phyloP scores from a whole-genome alignment of 345 rosid genomes.

The Lumnitzera littorea region DNA sequence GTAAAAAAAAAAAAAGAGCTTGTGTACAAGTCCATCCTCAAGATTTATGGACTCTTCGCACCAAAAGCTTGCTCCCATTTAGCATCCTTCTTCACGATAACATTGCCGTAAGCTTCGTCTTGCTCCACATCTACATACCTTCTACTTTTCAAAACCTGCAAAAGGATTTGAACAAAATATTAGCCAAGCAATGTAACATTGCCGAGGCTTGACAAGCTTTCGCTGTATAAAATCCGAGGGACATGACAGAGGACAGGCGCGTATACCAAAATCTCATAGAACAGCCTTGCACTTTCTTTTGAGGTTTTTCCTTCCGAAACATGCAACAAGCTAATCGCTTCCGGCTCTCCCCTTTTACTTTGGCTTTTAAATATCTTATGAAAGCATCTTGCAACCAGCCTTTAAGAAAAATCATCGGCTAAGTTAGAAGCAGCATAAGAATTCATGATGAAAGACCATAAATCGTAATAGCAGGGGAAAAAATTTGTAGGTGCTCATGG shows the following conservation, averaged over 20 bases:
- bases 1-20: no score
- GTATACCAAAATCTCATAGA: conserved; percentile 83
- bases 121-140: conserved; percentile 60
- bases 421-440: background rate
- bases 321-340: conserved; percentile 37
- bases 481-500: background rate
- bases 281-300: conserved; percentile 59
- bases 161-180: background rate
- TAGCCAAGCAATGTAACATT: background rate
- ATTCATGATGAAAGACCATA: no score
- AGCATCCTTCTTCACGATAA: conserved; percentile 30
- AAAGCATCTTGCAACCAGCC: conserved; percentile 47
- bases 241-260: background rate
- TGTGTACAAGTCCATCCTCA: no score
- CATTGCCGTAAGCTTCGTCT: conserved; percentile 44
- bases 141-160: conserved; percentile 64
- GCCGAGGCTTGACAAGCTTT: background rate
- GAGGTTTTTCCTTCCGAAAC: conserved; percentile 47
- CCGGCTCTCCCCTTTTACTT: conserved; percentile 34
- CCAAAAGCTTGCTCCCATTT: conserved; percentile 15
- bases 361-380: conserved; percentile 27
- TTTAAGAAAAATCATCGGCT: conserved; percentile 22
- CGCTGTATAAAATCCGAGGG: background rate
- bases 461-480: no score
- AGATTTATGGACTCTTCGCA: background rate